Percentiles rank a stretch among this genome's conserved stretches.
These are phyloP conservation scores for Cryphonectria nitschkei DNA, from an alignment of 2,329 filamentous ascomycete genomes.

Conservation along the genomic window DNA sequence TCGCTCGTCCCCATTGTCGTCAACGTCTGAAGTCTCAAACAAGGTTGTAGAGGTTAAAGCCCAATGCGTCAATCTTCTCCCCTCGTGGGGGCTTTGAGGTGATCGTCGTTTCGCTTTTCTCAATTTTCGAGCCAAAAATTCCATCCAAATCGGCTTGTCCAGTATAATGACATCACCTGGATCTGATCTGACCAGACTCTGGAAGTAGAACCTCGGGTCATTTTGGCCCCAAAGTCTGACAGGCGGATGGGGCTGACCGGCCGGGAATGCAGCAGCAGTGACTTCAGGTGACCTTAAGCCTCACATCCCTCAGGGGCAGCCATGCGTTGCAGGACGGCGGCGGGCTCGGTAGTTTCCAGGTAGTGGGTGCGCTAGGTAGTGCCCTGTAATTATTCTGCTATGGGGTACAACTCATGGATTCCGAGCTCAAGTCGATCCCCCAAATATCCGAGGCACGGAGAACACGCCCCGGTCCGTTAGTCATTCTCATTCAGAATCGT, in stretches of 20 bases:
- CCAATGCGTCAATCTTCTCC: no score
- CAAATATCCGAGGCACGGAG: constrained; percentile 7
- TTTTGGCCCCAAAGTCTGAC: neutral
- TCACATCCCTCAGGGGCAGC: neutral
- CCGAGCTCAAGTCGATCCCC: neutral
- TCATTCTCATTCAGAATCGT: neutral
- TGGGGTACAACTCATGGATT: neutral
- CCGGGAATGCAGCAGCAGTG: neutral
- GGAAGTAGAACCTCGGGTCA: neutral
- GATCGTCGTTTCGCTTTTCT: neutral
- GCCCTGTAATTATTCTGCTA: neutral
- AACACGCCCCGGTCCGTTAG: neutral
- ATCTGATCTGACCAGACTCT: neutral
- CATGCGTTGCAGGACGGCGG: neutral
- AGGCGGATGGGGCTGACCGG: neutral
- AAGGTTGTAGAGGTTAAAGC: neutral
- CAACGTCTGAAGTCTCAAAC: neutral
- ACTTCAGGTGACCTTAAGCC: constrained; percentile 8
- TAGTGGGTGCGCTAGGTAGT: neutral
- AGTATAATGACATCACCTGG: neutral
- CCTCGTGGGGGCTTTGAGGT: neutral
- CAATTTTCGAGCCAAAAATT: neutral
- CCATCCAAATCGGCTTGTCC: neutral
- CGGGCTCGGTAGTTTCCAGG: constrained; percentile 7
- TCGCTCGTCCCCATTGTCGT: neutral